phyloP scores from a whole-genome alignment of 768 basidiomycete species.

The Podaxis mareebaensis region DNA sequence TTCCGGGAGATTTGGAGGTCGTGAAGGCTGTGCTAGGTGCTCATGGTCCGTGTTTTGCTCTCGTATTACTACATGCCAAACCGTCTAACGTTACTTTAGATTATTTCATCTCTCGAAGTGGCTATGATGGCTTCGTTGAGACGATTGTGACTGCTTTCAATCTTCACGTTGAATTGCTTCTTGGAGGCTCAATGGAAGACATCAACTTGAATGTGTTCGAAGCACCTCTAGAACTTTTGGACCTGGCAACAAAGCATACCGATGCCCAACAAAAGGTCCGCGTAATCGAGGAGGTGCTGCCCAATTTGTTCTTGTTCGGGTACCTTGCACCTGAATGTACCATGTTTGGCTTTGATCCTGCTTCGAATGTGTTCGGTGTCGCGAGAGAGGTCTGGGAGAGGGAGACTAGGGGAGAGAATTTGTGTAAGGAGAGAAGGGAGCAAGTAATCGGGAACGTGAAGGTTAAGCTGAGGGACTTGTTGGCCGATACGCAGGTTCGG shows the following conservation, averaged over 20 bases:
- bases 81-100: constrained; percentile 2
- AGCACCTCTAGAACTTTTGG: constrained; percentile 6
- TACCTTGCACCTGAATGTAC: constrained; percentile 44
- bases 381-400: constrained; percentile 38
- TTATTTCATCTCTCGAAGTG: constrained; percentile 14
- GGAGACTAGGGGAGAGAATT: constrained; percentile 25
- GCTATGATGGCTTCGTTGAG: constrained; percentile 10
- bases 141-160: constrained; percentile 14
- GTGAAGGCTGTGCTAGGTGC: constrained; percentile 39
- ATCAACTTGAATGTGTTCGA: not conserved
- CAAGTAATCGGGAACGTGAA: constrained; percentile 37
- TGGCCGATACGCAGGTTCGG: constrained; percentile 40
- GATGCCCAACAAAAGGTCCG: constrained; percentile 12
- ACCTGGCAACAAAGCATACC: constrained; percentile 14
- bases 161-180: constrained; percentile 7
- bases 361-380: constrained; percentile 22
- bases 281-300: constrained; percentile 31
- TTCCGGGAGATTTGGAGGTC: constrained; percentile 29
- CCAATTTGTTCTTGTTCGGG: constrained; percentile 48
- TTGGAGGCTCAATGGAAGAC: constrained; percentile 1
- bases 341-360: constrained; percentile 20
- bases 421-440: constrained; percentile 5
- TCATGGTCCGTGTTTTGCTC: constrained; percentile 36
- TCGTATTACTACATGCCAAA: not conserved
- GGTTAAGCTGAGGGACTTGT: constrained; percentile 38